phyloP scores from a whole-genome alignment of 2,329 filamentous ascomycete species.

The Allantophomopsis cytisporea region DNA sequence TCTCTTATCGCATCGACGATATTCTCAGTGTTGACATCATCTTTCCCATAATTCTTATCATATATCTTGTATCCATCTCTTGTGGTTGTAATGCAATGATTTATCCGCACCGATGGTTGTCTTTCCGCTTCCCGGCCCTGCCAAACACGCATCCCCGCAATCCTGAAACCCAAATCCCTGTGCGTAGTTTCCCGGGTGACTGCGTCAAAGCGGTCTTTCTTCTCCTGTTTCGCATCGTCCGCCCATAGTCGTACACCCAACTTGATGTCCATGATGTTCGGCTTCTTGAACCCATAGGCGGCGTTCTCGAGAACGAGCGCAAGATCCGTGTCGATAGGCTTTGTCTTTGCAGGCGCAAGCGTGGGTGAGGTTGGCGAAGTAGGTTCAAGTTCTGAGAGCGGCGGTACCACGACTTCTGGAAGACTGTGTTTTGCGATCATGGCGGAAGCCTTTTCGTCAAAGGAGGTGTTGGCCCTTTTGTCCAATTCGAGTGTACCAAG shows the following conservation, averaged over 20 bases:
- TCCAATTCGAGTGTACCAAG: slow-evolving; percentile 68
- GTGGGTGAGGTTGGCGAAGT: slow-evolving; percentile 3
- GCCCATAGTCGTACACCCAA: slow-evolving; percentile 80
- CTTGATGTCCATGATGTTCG: slow-evolving; percentile 91
- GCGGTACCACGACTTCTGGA: slow-evolving; percentile 9
- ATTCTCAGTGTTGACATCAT: slow-evolving; percentile 36
- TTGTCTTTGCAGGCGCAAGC: slow-evolving; percentile 14
- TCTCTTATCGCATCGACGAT: slow-evolving; percentile 37
- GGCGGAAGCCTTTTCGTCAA: slow-evolving; percentile 34
- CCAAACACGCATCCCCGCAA: slow-evolving; percentile 53
- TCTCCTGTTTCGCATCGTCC: slow-evolving; percentile 48
- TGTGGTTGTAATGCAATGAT: slow-evolving; percentile 7
- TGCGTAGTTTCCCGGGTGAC: slow-evolving; percentile 46
- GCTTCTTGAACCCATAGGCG: slow-evolving; percentile 63
- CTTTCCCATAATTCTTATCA: slow-evolving; percentile 48
- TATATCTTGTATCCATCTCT: slow-evolving; percentile 43
- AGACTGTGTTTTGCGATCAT: slow-evolving; percentile 13
- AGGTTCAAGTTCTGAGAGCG: not conserved
- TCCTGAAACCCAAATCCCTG: slow-evolving; percentile 43
- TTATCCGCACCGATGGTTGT: slow-evolving; percentile 36
- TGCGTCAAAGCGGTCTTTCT: slow-evolving; percentile 45
- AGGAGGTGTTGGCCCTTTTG: slow-evolving; percentile 31
- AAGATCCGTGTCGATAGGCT: slow-evolving; percentile 56
- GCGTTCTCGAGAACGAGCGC: slow-evolving; percentile 81
- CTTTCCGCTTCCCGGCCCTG: slow-evolving; percentile 36